Conservation (phyloP, 164 flowering plant species). For the Berberis vulgaris region DNA sequence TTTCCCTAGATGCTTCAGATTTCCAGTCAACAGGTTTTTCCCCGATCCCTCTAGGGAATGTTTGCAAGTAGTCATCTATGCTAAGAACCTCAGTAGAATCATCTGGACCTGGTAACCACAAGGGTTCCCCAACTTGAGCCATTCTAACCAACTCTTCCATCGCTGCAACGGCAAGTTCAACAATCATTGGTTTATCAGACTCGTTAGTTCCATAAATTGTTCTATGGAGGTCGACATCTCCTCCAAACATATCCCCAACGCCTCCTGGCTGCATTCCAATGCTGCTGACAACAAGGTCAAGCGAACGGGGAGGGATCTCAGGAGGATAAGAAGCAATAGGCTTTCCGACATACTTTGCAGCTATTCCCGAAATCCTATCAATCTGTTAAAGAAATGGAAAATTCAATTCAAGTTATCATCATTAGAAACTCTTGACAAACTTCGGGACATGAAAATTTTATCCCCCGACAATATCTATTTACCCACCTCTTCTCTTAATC, state of each 20-base stretch:
- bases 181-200: slow-evolving; percentile 54
- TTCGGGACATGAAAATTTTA: neutral
- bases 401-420: neutral
- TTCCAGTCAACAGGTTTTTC: slow-evolving; percentile 52
- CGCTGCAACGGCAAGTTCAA: slow-evolving; percentile 71
- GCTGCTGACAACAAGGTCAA: slow-evolving; percentile 55
- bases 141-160: slow-evolving; percentile 64
- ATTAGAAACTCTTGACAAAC: neutral
- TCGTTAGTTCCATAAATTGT: slow-evolving; percentile 36
- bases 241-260: slow-evolving; percentile 42
- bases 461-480: neutral
- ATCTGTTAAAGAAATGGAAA: slow-evolving; percentile 32
- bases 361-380: slow-evolving; percentile 76
- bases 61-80: slow-evolving; percentile 32
- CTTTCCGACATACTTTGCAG: slow-evolving; percentile 84
- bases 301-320: slow-evolving; percentile 41
- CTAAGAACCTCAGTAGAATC: slow-evolving; percentile 16
- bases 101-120: slow-evolving; percentile 31
- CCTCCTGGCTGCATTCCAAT: slow-evolving; percentile 40
- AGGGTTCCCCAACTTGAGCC: slow-evolving; percentile 52
- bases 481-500: slow-evolving; percentile 68
- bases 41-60: slow-evolving; percentile 67
- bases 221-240: slow-evolving; percentile 37
- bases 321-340: slow-evolving; percentile 40
- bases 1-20: slow-evolving; percentile 68